Evolutionary conservation across 2,329 filamentous ascomycete genomes (phyloP).

Genomic region (Fusarium verticillioides): DNA sequence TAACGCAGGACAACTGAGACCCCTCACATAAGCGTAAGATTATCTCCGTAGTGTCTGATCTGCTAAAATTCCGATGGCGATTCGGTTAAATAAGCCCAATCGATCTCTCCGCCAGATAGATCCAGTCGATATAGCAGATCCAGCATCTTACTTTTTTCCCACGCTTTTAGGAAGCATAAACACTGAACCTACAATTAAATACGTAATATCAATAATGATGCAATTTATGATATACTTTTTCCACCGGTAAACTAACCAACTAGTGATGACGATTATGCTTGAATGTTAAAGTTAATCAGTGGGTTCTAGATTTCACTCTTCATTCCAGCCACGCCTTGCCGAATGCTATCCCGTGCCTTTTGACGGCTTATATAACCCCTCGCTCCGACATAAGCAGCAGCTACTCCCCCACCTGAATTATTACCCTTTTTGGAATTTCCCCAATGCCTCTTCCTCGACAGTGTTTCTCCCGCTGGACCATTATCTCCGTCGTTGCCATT

Average conservation of each 20-base stretch:
- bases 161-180: too few relatives aligned
- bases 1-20: background rate
- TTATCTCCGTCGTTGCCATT: background rate
- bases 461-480: constrained; percentile 10
- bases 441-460: constrained; percentile 16
- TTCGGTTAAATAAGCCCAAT: background rate
- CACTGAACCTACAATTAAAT: rapidly evolving
- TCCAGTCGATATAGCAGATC: background rate
- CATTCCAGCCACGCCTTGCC: background rate
- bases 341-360: background rate
- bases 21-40: background rate
- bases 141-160: background rate
- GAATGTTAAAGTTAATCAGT: background rate
- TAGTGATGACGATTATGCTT: background rate
- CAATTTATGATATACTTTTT: rapidly evolving
- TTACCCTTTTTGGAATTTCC: background rate
- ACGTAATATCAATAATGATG: background rate
- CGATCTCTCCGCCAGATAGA: background rate
- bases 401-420: background rate
- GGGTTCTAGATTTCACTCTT: background rate
- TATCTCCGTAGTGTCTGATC: background rate
- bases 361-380: constrained; percentile 2
- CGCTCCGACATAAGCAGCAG: background rate
- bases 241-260: rapidly evolving
- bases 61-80: background rate